A percentile compares a stretch with the other conserved stretches of the same genome.
These are phyloP conservation scores for Apiosordaria backusii DNA, from an alignment of 495 filamentous ascomycete genomes.

Conservation along the genomic window DNA sequence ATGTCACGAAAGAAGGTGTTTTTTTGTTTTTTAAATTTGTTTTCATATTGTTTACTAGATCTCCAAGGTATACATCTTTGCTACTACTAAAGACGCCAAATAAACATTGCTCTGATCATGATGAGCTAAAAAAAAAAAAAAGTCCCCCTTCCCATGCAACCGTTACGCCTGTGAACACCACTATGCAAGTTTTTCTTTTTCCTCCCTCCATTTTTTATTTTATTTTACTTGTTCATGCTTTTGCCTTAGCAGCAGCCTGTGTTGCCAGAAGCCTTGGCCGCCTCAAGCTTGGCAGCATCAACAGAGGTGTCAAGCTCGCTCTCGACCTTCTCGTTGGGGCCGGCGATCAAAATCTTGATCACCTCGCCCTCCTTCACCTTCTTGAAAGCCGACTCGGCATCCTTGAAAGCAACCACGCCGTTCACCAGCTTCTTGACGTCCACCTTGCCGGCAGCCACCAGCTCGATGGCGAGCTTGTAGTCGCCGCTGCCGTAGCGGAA, in stretches of 20 bases:
- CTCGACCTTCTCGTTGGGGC: conserved; percentile 53
- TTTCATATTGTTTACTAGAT: too few species aligned
- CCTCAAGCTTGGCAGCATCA: conserved; percentile 22
- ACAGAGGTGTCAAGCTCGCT: conserved; percentile 21
- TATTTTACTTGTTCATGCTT: neutral
- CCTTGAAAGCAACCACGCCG: conserved; percentile 62
- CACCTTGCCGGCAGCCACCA: conserved; percentile 61
- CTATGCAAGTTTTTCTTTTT: neutral
- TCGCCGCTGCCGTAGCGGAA: conserved; percentile 84
- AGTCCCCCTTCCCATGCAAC: conserved; percentile 6
- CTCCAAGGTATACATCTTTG: neutral
- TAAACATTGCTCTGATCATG: neutral
- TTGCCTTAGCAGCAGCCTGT: conserved; percentile 26
- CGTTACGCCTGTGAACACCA: neutral
- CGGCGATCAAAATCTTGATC: conserved; percentile 81
- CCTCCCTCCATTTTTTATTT: neutral
- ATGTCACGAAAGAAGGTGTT: too few species aligned
- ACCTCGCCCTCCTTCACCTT: conserved; percentile 72
- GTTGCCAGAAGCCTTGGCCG: conserved; percentile 8
- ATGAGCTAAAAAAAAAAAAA: neutral
- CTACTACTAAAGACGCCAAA: neutral
- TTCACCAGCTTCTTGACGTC: conserved; percentile 70
- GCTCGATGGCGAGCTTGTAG: conserved; percentile 69
- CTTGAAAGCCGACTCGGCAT: conserved; percentile 75
- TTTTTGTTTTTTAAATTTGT: too few species aligned